Conservation (phyloP, 2,329 filamentous ascomycete genomes). For the Microdochium trichocladiopsis region DNA sequence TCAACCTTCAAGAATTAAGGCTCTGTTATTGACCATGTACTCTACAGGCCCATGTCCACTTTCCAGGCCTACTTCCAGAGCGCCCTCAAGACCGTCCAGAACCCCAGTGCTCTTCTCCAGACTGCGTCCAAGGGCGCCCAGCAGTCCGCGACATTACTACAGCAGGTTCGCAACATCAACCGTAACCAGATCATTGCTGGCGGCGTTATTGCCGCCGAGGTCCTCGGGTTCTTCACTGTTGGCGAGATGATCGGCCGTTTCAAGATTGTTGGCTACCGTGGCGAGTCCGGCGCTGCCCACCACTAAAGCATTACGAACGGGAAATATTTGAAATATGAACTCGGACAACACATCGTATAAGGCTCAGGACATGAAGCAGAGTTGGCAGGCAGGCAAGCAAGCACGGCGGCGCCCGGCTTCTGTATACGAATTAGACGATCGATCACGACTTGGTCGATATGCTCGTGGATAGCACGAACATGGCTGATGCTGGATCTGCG, state of each 20-base stretch:
- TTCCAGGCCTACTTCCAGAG: slow-evolving; percentile 85
- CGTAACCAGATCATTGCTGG: slow-evolving; percentile 62
- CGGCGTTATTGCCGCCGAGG: slow-evolving; percentile 76
- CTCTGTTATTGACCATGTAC: slow-evolving; percentile 4
- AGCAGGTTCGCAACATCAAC: slow-evolving; percentile 61
- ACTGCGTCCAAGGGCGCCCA: slow-evolving; percentile 42
- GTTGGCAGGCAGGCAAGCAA: too few relatives aligned
- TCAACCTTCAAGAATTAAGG: too few relatives aligned
- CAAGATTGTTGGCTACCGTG: slow-evolving; percentile 91
- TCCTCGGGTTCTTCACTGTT: slow-evolving; percentile 94
- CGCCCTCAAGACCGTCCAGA: slow-evolving; percentile 61
- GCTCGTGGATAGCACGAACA: too few relatives aligned
- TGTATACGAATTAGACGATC: too few relatives aligned
- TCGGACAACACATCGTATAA: too few relatives aligned
- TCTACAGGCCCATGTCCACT: slow-evolving; percentile 61
- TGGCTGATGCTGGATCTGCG: too few relatives aligned
- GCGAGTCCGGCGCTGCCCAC: slow-evolving; percentile 53
- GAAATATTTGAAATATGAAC: not conserved
- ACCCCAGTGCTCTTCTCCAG: slow-evolving; percentile 55
- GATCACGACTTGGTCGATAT: too few relatives aligned
- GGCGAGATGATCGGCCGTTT: slow-evolving; percentile 94
- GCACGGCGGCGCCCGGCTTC: too few relatives aligned
- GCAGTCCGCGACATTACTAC: slow-evolving; percentile 22
- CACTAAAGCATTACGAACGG: slow-evolving; percentile 34
- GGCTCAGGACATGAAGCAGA: too few relatives aligned